A percentile compares a stretch with the other conserved stretches of the same genome.
phyloP scores from a whole-genome alignment of 1,284 basidiomycete species.

The Cutaneotrichosporon cavernicola region DNA sequence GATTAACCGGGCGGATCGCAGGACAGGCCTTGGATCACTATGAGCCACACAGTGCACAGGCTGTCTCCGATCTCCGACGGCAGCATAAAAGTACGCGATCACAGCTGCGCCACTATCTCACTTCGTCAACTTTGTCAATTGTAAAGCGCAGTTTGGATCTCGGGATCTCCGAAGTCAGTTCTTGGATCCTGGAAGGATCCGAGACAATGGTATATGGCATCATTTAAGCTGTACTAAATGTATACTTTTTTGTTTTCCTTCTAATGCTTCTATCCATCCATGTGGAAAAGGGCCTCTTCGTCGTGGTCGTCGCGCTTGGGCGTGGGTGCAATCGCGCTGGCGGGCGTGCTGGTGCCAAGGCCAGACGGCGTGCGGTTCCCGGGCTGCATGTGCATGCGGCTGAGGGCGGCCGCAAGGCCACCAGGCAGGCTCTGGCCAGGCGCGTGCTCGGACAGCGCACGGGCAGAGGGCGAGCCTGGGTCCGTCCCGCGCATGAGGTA shows the following conservation, averaged over 20 bases:
- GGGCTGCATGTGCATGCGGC: conserved; percentile 47
- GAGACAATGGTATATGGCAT: conserved; percentile 2
- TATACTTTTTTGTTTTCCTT: conserved; percentile 9
- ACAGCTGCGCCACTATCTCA: no score
- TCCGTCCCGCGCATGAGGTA: conserved; percentile 37
- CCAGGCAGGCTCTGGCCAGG: conserved; percentile 52
- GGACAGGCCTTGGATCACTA: no score
- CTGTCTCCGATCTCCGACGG: no score
- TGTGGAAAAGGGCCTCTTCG: conserved; percentile 30
- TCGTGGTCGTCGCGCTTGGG: conserved; percentile 24
- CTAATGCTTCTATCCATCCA: conserved; percentile 22
- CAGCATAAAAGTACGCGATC: no score
- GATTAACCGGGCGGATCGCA: no score
- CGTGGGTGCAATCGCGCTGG: background rate
- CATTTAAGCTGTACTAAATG: background rate
- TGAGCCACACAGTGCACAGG: no score
- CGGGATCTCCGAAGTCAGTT: no score
- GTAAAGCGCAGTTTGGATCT: no score
- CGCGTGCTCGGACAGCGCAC: conserved; percentile 49
- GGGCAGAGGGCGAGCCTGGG: conserved; percentile 40
- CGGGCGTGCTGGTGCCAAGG: conserved; percentile 14
- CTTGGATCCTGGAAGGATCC: background rate
- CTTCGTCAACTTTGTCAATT: no score
- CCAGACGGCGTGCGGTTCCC: conserved; percentile 17
- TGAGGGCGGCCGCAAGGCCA: conserved; percentile 50